These are phyloP conservation scores for Nakaseomyces sp. DNA, from an alignment of 1,139 yeast species.

Conservation along the genomic window DNA sequence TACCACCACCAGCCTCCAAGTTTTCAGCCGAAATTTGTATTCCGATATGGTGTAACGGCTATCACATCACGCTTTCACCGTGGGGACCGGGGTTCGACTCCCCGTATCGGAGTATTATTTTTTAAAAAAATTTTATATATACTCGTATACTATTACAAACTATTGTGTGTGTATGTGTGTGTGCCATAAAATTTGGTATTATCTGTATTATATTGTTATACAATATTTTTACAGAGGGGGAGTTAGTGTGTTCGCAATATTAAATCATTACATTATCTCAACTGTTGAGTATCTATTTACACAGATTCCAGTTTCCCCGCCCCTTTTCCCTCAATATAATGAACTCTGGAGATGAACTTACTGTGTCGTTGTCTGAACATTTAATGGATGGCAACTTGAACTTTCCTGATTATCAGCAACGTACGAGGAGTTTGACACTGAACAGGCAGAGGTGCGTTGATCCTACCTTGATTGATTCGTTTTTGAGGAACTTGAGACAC, in stretches of 20 bases:
- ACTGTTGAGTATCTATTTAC: no score
- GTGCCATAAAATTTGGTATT: no score
- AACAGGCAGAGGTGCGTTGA: conserved; percentile 33
- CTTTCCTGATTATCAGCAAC: conserved; percentile 2
- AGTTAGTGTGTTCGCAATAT: no score
- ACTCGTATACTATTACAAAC: neutral
- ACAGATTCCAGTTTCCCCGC: no score
- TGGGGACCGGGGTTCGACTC: conserved; percentile 6
- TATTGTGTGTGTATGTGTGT: no score
- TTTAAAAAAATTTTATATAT: neutral
- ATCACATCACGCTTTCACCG: conserved; percentile 6
- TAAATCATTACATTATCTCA: no score
- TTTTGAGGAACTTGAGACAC: conserved; percentile 36
- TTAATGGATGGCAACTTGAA: neutral
- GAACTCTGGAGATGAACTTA: conserved; percentile 17
- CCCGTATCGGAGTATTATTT: conserved; percentile 2
- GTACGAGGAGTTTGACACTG: neutral
- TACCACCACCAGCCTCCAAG: no score
- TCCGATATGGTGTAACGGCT: conserved; percentile 5
- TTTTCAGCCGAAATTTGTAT: neutral
- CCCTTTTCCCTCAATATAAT: no score
- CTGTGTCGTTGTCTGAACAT: conserved; percentile 3
- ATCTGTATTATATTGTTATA: no score
- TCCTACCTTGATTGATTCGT: conserved; percentile 35
- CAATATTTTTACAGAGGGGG: no score